Conservation (phyloP, 2,329 filamentous ascomycete species). For the Lecanosticta acicola region DNA sequence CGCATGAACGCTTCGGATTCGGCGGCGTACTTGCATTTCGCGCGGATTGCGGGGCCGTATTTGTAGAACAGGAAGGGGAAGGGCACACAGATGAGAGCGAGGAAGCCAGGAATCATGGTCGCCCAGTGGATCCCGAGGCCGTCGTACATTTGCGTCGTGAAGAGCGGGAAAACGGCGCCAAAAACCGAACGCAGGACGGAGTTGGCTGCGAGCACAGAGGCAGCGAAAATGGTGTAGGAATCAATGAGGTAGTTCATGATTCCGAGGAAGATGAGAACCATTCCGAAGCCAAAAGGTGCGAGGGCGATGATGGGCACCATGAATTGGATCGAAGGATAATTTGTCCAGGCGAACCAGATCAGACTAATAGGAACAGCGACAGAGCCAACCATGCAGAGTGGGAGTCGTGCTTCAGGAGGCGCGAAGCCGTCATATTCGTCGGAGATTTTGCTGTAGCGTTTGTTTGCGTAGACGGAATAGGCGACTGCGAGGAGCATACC, state of each 20-base stretch:
- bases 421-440: slow-evolving; percentile 50
- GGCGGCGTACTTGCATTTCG: slow-evolving; percentile 63
- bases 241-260: slow-evolving; percentile 65
- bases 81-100: slow-evolving; percentile 65
- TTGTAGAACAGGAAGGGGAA: slow-evolving; percentile 72
- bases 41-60: slow-evolving; percentile 57
- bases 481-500: slow-evolving; percentile 58
- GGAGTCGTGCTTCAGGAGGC: slow-evolving; percentile 61
- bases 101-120: slow-evolving; percentile 65
- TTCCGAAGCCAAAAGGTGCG: slow-evolving; percentile 53
- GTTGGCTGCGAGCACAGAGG: slow-evolving; percentile 67
- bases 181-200: slow-evolving; percentile 73
- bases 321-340: slow-evolving; percentile 52
- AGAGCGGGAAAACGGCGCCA: slow-evolving; percentile 75
- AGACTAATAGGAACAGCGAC: slow-evolving; percentile 58
- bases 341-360: slow-evolving; percentile 67
- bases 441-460: slow-evolving; percentile 46
- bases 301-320: slow-evolving; percentile 47
- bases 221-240: slow-evolving; percentile 59
- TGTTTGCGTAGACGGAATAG: slow-evolving; percentile 51
- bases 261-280: slow-evolving; percentile 62
- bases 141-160: slow-evolving; percentile 59
- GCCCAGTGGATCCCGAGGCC: slow-evolving; percentile 61
- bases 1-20: slow-evolving; percentile 59
- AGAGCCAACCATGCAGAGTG: slow-evolving; percentile 57